Percentiles rank a stretch among this genome's conserved stretches.
These are phyloP conservation scores for Phialophora tarda DNA, from an alignment of 2,329 filamentous ascomycete species.

Conservation along the genomic window DNA sequence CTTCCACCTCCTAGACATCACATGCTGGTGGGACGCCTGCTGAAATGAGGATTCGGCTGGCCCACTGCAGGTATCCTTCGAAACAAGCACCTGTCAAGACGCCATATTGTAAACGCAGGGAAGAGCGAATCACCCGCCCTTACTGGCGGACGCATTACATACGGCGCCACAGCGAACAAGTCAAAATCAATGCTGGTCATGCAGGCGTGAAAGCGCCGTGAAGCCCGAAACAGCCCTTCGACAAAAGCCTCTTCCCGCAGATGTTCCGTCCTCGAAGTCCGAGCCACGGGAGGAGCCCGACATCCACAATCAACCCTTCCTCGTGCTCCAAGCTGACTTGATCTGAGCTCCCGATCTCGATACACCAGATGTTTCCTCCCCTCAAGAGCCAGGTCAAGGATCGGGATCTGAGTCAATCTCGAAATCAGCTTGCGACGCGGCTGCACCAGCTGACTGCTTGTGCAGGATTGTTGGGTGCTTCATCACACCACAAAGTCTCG, in stretches of 20 bases:
- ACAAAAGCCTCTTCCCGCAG: conserved; percentile 9
- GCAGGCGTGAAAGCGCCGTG: conserved; percentile 21
- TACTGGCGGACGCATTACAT: conserved; percentile 6
- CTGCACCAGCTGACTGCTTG: conserved; percentile 10
- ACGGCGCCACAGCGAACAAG: conserved; percentile 12
- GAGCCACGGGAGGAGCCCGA: not conserved
- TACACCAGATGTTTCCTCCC: conserved; percentile 1
- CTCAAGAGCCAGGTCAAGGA: conserved; percentile 8
- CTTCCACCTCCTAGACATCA: not conserved
- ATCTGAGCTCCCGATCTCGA: conserved; percentile 3
- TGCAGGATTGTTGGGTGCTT: conserved; percentile 4
- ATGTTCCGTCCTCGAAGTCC: conserved; percentile 11
- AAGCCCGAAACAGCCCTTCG: conserved; percentile 1
- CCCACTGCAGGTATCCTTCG: not conserved
- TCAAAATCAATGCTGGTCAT: conserved; percentile 16
- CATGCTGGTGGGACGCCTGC: conserved; percentile 8
- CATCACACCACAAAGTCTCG: conserved; percentile 14
- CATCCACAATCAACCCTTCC: not conserved
- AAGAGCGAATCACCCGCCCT: not conserved
- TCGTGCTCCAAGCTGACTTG: not conserved
- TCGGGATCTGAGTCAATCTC: conserved; percentile 12
- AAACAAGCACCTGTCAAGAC: conserved; percentile 5
- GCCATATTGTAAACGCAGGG: not conserved
- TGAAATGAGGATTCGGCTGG: conserved; percentile 1
- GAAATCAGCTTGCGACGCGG: not conserved